Base-by-base conservation (phyloP, 2,329 filamentous ascomycete genomes). In the Coniochaeta ligniaria region DNA sequence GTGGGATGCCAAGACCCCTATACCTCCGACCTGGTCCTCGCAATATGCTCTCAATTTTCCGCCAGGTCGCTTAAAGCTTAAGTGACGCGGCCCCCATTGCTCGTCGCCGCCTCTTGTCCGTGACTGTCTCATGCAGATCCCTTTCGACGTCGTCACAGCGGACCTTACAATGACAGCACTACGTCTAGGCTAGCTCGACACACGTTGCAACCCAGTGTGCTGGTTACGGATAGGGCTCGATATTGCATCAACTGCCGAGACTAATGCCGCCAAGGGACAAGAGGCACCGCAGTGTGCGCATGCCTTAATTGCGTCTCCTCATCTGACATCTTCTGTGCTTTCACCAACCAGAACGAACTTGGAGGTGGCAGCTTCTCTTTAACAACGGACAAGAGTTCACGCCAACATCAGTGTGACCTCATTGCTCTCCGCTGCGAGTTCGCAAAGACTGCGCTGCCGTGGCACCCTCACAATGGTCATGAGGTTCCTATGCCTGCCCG, bases 401-500 rank as follows among this genome's bases (percentile, higher is more conserved):
- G 2, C 11, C 22, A 26, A 52, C 22, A 9, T 28, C 24, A 26
- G 47, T 12, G 35, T 12, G 35, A 36, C 35, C 6, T 36, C 35
- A 36, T 11, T 3, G 35, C 14, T 31, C 14, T 52, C 22, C 6
- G 17, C 47, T 16, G 26, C 26, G 20, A 7, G 2, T 47, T 31
- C 43, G 14, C 22, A 31, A 26, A 5, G 11, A 52, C 22, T 26
- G 22, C 7, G 20, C 38, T 31, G 22, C 31, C n/a, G 16, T 28
- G 52, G 57, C 61, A 60, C 54, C 59, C 52, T n/a, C 69, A 76
- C 64, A 20, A 57, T 57, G 54, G n/a, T 24, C 22, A 84, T 85
- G 82, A 81, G 75, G 66, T 81, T 85, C 59, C 70, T 85, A 35
- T 85, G 83, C 68, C 74, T 85, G 9, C 82, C 82, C 36, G 83